Percentiles rank a stretch among this genome's conserved stretches.
phyloP scores from a whole-genome alignment of 768 basidiomycete genomes.

The Termitomyces sp. region DNA sequence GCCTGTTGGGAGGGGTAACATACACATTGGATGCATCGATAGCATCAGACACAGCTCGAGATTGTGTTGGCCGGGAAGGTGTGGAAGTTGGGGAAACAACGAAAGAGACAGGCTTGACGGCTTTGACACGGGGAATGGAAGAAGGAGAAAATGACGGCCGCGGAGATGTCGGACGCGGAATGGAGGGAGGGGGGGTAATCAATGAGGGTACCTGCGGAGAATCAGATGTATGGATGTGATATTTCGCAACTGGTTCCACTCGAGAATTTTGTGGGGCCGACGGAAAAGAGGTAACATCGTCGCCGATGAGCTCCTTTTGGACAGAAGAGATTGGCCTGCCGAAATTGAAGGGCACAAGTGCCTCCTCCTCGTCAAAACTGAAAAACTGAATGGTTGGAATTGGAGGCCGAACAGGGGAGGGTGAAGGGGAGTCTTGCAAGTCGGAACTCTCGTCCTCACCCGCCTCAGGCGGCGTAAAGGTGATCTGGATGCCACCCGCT shows the following conservation, averaged over 20 bases:
- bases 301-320: neutral
- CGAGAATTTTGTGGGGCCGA: neutral
- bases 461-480: constrained; percentile 55
- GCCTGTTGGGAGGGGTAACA: constrained; percentile 49
- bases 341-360: constrained; percentile 11
- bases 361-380: constrained; percentile 16
- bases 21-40: constrained; percentile 27
- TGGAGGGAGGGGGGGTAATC: constrained; percentile 25
- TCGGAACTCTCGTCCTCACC: constrained; percentile 27
- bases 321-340: constrained; percentile 7
- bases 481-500: constrained; percentile 69
- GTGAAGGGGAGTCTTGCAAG: constrained; percentile 22
- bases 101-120: constrained; percentile 28
- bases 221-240: neutral
- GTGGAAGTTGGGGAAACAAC: constrained; percentile 22
- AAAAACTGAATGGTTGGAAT: constrained; percentile 31
- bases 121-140: constrained; percentile 38
- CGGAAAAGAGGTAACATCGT: constrained; percentile 9
- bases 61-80: constrained; percentile 22
- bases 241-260: neutral
- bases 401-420: constrained; percentile 21
- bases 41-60: constrained; percentile 17
- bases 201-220: constrained; percentile 10
- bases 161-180: constrained; percentile 21
- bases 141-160: constrained; percentile 34